Conservation (phyloP, 768 basidiomycete species). For the Rubroboletus pulcherrimus region DNA sequence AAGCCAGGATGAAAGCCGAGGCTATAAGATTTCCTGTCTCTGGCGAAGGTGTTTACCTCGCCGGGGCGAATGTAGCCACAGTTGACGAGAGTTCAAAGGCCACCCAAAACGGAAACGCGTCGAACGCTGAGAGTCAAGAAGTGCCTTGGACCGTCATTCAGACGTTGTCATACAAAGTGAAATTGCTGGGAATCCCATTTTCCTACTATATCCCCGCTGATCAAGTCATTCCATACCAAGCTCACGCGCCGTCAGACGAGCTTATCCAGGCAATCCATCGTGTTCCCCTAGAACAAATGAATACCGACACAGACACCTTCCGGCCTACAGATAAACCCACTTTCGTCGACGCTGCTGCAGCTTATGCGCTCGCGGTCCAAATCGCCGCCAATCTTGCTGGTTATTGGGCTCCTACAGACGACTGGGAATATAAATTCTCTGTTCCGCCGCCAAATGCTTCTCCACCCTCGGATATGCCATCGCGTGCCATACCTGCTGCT, state of each 20-base stretch:
- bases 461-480: conserved; percentile 1
- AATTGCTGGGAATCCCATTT: conserved; percentile 56
- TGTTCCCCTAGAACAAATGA: conserved; percentile 40
- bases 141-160: conserved; percentile 60
- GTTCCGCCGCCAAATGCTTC: conserved; percentile 30
- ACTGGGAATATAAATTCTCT: conserved; percentile 59
- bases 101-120: conserved; percentile 8
- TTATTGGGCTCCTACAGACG: conserved; percentile 72
- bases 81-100: not conserved
- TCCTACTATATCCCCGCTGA: conserved; percentile 49
- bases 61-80: conserved; percentile 9
- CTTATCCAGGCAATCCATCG: conserved; percentile 49
- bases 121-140: conserved; percentile 12
- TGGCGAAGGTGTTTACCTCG: not conserved
- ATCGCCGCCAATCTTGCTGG: conserved; percentile 59
- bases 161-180: conserved; percentile 61
- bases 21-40: conserved; percentile 31
- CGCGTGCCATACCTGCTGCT: not conserved
- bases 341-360: conserved; percentile 53
- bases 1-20: conserved; percentile 47
- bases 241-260: conserved; percentile 51
- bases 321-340: conserved; percentile 38
- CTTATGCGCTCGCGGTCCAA: conserved; percentile 70
- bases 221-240: conserved; percentile 72
- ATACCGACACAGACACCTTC: conserved; percentile 48